A percentile compares a stretch with the other conserved stretches of the same genome.
Evolutionary conservation across 148 eudicot species (phyloP).

Genomic region (Linanthus parryae): DNA sequence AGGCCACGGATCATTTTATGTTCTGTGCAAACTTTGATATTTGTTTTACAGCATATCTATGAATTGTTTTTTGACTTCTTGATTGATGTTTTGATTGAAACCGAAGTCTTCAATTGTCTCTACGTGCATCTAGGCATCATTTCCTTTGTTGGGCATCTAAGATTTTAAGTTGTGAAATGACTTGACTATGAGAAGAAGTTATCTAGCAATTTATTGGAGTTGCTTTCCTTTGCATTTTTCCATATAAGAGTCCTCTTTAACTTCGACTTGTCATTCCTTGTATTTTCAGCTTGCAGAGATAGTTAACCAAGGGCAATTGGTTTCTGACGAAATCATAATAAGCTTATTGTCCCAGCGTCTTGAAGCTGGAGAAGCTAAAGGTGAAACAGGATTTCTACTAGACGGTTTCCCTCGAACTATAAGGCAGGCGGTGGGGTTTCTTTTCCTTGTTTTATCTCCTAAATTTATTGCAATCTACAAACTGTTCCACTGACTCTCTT

Average conservation of each 20-base stretch:
- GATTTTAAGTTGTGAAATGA: too few relatives aligned
- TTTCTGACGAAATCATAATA: conserved; percentile 77
- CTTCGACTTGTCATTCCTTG: conserved; percentile 2
- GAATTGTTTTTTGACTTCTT: too few relatives aligned
- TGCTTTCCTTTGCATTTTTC: neutral
- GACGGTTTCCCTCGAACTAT: conserved; percentile 95
- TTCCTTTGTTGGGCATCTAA: too few relatives aligned
- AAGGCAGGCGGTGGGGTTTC: conserved; percentile 65
- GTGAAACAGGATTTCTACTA: conserved; percentile 87
- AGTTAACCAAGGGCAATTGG: conserved; percentile 73
- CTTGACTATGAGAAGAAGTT: too few relatives aligned
- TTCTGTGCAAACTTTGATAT: too few relatives aligned
- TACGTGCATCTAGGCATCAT: too few relatives aligned
- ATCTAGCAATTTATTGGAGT: neutral
- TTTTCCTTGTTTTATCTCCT: neutral
- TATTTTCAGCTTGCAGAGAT: conserved; percentile 67
- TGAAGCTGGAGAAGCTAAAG: conserved; percentile 67
- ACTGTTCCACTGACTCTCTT: too few relatives aligned
- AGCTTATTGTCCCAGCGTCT: conserved; percentile 73
- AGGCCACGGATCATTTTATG: too few relatives aligned
- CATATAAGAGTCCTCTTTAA: neutral
- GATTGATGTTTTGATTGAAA: too few relatives aligned
- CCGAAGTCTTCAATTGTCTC: too few relatives aligned
- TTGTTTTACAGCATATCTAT: too few relatives aligned
- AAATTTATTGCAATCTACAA: too few relatives aligned